These are phyloP conservation scores for Chrysopogon serrulatus DNA, from an alignment of 176 grass and related monocot genomes.

Conservation along the genomic window DNA sequence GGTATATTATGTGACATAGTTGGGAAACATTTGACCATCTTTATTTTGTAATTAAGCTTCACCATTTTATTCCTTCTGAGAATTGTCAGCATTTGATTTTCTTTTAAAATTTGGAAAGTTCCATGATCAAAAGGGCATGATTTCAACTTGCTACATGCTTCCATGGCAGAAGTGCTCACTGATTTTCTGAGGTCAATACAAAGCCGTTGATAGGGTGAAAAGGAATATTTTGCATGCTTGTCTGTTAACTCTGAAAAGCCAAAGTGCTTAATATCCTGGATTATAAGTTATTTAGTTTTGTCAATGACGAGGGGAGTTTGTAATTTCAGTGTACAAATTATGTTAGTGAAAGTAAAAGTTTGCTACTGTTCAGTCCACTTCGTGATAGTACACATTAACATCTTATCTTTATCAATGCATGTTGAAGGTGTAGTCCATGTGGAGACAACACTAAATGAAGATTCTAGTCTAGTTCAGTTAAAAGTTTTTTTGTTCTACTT, in stretches of 20 bases:
- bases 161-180: not conserved
- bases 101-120: not conserved
- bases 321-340: not conserved
- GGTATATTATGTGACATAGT: not conserved
- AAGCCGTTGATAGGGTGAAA: not conserved
- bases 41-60: not conserved
- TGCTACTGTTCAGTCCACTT: not conserved
- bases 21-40: not conserved
- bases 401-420: not conserved
- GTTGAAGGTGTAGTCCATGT: not conserved
- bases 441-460: not conserved
- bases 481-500: not conserved
- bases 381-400: not conserved
- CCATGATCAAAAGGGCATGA: not conserved
- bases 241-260: not conserved
- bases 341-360: not conserved
- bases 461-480: not conserved
- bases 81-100: constrained; percentile 1
- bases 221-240: not conserved
- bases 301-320: not conserved
- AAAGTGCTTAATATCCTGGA: not conserved
- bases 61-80: not conserved
- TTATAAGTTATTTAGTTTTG: not conserved
- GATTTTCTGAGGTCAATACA: not conserved
- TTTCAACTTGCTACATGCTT: not conserved